A percentile compares a stretch with the other conserved stretches of the same genome.
phyloP scores from a whole-genome alignment of 176 grass and related monocot species.

The Avena sativa region DNA sequence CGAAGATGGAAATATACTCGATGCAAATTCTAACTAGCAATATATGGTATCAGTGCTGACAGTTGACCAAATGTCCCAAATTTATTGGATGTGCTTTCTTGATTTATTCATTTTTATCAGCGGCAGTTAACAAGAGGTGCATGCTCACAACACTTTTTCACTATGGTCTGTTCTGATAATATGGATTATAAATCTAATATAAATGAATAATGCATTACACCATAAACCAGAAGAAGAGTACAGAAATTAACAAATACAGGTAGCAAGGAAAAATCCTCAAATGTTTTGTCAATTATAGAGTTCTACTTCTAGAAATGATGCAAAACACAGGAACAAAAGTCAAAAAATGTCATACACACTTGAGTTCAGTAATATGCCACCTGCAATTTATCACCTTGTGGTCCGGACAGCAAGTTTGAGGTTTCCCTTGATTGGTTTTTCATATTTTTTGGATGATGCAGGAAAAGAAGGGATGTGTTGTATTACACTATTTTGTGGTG shows the following conservation, averaged over 20 bases:
- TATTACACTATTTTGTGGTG: neutral
- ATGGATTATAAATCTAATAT: neutral
- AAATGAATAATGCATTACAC: neutral
- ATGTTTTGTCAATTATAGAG: slow-evolving; percentile 7
- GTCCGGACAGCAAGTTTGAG: neutral
- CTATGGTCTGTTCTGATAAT: neutral
- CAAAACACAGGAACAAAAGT: neutral
- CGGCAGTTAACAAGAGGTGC: neutral
- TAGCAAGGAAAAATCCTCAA: neutral
- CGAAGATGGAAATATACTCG: neutral
- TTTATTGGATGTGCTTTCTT: neutral
- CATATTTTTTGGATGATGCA: neutral
- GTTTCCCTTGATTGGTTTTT: neutral
- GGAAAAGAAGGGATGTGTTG: neutral
- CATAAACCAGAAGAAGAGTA: neutral
- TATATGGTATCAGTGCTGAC: neutral
- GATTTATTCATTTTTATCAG: slow-evolving; percentile 9
- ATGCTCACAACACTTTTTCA: neutral
- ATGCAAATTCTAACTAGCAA: neutral
- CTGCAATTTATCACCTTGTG: neutral
- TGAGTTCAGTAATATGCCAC: neutral
- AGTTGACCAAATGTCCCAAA: neutral
- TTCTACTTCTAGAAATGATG: neutral
- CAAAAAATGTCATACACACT: neutral
- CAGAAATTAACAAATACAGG: slow-evolving; percentile 6